These are phyloP conservation scores for Phytophthora boehmeriae DNA, from an alignment of 352 stramenopile species.

Conservation along the genomic window DNA sequence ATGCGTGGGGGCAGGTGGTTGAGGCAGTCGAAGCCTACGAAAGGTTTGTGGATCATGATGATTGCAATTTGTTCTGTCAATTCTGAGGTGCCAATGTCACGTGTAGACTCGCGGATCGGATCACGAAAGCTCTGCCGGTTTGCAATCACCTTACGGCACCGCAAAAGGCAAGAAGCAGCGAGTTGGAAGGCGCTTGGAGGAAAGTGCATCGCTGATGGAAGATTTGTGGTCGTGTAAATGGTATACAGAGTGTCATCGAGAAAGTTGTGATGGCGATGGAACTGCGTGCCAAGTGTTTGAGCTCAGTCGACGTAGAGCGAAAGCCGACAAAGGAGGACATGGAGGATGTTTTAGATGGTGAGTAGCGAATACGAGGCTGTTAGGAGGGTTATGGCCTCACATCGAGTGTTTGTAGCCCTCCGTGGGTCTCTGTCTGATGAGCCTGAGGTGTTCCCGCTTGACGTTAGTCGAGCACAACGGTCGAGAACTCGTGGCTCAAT, in stretches of 20 bases:
- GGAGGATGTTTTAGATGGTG: constrained; percentile 62
- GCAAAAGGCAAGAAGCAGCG: constrained; percentile 36
- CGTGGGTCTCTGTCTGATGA: constrained; percentile 38
- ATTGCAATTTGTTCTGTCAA: background rate
- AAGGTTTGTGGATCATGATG: constrained; percentile 32
- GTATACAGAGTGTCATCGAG: constrained; percentile 33
- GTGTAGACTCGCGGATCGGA: constrained; percentile 41
- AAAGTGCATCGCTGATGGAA: background rate
- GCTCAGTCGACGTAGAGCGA: constrained; percentile 58
- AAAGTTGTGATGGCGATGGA: constrained; percentile 55
- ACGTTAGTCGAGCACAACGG: constrained; percentile 16
- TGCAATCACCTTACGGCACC: constrained; percentile 49
- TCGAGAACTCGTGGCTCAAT: constrained; percentile 33
- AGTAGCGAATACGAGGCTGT: background rate
- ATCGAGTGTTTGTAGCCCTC: constrained; percentile 33
- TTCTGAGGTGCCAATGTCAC: background rate
- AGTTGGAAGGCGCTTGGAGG: background rate
- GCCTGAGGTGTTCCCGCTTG: constrained; percentile 49
- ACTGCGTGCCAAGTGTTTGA: constrained; percentile 59
- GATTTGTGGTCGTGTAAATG: background rate
- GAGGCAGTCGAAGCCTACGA: constrained; percentile 82
- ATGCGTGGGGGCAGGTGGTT: constrained; percentile 73
- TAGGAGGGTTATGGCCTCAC: background rate
- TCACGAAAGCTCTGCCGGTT: constrained; percentile 41
- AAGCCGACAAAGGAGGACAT: constrained; percentile 75